Evolutionary conservation across 306 rosid genomes (phyloP).

Genomic region (Ochetophila trinervis): DNA sequence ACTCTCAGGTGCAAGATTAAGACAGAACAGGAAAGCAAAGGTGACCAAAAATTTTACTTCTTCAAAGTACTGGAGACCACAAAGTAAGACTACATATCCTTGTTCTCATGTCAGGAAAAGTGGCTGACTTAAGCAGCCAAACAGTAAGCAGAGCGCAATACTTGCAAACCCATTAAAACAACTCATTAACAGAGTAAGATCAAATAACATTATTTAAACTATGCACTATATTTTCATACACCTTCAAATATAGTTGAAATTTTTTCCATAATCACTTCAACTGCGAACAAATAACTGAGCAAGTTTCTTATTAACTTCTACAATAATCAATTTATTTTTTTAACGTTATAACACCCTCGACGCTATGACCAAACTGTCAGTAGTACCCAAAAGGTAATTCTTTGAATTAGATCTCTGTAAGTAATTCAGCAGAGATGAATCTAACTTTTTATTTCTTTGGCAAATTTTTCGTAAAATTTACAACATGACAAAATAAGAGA

Average conservation of each 20-base stretch:
- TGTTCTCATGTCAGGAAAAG: background rate
- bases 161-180: too few species aligned
- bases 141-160: too few species aligned
- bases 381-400: too few species aligned
- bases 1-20: constrained; percentile 3
- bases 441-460: background rate
- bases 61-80: background rate
- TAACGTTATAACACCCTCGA: background rate
- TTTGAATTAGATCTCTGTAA: too few species aligned
- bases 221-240: too few species aligned
- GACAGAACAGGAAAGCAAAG: background rate
- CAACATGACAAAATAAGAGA: background rate
- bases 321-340: background rate
- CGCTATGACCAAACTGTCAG: too few species aligned
- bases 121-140: too few species aligned
- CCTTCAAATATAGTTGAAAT: background rate
- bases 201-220: too few species aligned
- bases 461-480: background rate
- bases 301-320: background rate
- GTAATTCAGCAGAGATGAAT: too few species aligned
- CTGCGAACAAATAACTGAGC: background rate
- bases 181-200: too few species aligned
- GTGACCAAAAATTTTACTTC: background rate
- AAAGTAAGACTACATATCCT: too few species aligned
- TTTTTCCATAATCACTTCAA: background rate